Evolutionary conservation across 2,329 filamentous ascomycete genomes (phyloP), one percentile per base, ranked within the genome.

Genomic region (Aquanectria penicillioides): DNA sequence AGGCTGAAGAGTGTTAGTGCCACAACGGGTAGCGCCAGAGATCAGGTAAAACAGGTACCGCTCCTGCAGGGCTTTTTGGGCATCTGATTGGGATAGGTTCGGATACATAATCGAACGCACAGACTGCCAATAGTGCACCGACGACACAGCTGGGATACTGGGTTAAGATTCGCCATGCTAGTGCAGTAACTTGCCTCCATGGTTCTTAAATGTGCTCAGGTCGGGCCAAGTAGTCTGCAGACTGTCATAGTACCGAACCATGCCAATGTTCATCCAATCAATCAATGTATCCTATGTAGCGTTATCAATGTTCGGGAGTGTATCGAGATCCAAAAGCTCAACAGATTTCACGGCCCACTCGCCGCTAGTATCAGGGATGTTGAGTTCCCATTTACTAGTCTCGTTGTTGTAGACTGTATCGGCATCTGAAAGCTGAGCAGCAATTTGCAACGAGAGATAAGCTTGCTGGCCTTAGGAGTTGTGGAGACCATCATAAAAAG

Each of bases 131-230:
- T 86, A 88, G 65, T 79, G 82, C 1, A 85, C 78, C 0, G 83
- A 85, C 0, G 82, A 84, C 3, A 76, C 82, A 1, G 84, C 70
- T 1, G 84, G 84, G 58, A 88, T 75, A 6, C 76, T 79, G 10
- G 76, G 71, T 68, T 87, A 85, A 1, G 80, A 81, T 70, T 87
- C 83, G 49, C 84, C 84, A 71, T 87, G 84, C 74, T 79, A 85
- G 69, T 86, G 83, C 7, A 88, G 72, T 4, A 87, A 71, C 70
- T 87, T 87, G 47, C 82, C 84, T 18, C 84, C 84, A 0, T 74
- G 65, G 3, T 74, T 55, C 26, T 81, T 73, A 75, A 86, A 86
- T 5, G 74, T 63, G 1, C 79, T 81, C 0, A 87, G 74, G 61
- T 87, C 84, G 0, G 83, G 81, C n/a, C 79, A 65, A 1, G 80